Evolutionary conservation across 768 basidiomycete genomes (phyloP), one percentile per base, ranked within the genome.

Genomic region (Phlegmacium glaucopus): DNA sequence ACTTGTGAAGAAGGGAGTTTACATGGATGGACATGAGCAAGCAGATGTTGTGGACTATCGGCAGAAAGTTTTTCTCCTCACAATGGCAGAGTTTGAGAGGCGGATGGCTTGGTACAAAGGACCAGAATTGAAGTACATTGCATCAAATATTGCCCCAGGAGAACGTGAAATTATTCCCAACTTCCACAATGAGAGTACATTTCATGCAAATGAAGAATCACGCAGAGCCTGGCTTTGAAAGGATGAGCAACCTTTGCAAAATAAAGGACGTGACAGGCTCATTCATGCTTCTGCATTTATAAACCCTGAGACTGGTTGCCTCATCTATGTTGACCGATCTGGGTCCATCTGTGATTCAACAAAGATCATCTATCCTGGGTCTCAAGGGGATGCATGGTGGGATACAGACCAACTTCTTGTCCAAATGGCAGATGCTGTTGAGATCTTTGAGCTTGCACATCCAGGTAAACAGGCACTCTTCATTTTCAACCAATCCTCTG

Each of bases 281-380:
- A 72, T 61, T 27, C 69, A 73, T 56, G 60, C 70, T 5, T 76
- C 71, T 1, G 69, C 68, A 27, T 74, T 74, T 40, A 67, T 75
- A 26, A 61, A 63, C 34, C 58, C 65, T 16, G 58, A 60, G 9
- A 62, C 47, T 40, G 67, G 74, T 1, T 54, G 55, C 10, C 58
- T 74, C 13, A 54, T 70, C 28, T 10, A 57, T 2, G 30, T 27
- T 1, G 53, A 66, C 50, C 16, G 38, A 9, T 29, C 55, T 48
- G 68, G 69, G 1, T 39, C 46, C 0, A 52, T 70, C 39, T 17
- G 55, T 4, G 65, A 72, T 45, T 66, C 72, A 2, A 44, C 53
- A 1, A 61, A 60, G 28, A 66, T 71, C 36, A 75, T 72, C 42
- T 67, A 62, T 61, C 67, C 70, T 35, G 65, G 68, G 9, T 44